Conservation (phyloP, 2,329 filamentous ascomycete species). For the Colletotrichum euphorbiae region DNA sequence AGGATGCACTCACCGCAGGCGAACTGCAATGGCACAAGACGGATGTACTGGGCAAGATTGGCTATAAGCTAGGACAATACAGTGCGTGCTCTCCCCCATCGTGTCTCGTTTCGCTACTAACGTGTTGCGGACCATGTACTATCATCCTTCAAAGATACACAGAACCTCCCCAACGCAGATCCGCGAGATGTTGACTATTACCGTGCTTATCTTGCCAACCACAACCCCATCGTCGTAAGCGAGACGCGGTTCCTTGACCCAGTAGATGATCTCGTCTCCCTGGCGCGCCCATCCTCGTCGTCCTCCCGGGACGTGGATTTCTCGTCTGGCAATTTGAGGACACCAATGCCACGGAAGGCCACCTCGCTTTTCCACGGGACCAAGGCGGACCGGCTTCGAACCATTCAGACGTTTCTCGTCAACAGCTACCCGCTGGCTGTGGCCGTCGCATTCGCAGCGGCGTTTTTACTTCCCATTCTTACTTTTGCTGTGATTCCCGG, state of each 20-base stretch:
- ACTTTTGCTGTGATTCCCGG: slow-evolving; percentile 68
- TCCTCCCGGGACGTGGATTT: not conserved
- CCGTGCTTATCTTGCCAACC: slow-evolving; percentile 65
- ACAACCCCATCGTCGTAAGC: slow-evolving; percentile 65
- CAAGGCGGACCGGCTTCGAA: slow-evolving; percentile 11
- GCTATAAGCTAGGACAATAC: slow-evolving; percentile 75
- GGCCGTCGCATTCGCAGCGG: slow-evolving; percentile 60
- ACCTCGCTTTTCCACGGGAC: slow-evolving; percentile 14
- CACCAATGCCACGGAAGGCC: slow-evolving; percentile 36
- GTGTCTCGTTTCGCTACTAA: slow-evolving; percentile 16
- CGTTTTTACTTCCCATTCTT: slow-evolving; percentile 68
- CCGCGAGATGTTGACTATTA: slow-evolving; percentile 62
- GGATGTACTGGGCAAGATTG: slow-evolving; percentile 71
- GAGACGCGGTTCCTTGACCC: slow-evolving; percentile 72
- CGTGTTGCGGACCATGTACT: slow-evolving; percentile 65
- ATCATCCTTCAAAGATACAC: slow-evolving; percentile 66
- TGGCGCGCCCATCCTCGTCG: slow-evolving; percentile 41
- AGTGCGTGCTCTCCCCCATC: slow-evolving; percentile 57
- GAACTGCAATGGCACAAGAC: slow-evolving; percentile 71
- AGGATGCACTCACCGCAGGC: slow-evolving; percentile 62
- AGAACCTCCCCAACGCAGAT: slow-evolving; percentile 61
- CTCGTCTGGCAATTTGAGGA: slow-evolving; percentile 29
- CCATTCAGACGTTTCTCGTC: not conserved
- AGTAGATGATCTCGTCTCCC: slow-evolving; percentile 64
- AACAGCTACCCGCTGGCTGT: slow-evolving; percentile 43